Conservation (phyloP, 805 yeast species). For the Kluyveromyces aestuarii region DNA sequence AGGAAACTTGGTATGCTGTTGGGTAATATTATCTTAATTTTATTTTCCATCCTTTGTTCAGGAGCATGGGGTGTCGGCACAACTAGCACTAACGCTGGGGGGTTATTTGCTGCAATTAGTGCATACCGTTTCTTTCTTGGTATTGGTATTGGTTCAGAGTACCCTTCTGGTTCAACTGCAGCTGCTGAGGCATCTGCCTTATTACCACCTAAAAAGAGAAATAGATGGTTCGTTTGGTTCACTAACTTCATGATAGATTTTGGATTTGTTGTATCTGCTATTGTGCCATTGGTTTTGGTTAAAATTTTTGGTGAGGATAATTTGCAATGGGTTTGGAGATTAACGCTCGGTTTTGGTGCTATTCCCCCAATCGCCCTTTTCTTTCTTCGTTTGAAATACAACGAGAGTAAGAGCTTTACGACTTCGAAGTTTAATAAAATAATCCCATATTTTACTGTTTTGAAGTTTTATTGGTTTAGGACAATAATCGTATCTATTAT, state of each 20-base stretch:
- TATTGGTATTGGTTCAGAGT: slow-evolving; percentile 89
- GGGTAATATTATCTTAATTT: slow-evolving; percentile 64
- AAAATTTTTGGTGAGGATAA: slow-evolving; percentile 72
- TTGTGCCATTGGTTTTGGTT: slow-evolving; percentile 76
- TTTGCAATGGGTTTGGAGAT: slow-evolving; percentile 83
- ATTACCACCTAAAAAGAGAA: slow-evolving; percentile 74
- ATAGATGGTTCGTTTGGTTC: slow-evolving; percentile 83
- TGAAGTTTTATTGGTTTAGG: slow-evolving; percentile 83
- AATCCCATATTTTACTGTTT: slow-evolving; percentile 54
- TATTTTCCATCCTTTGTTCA: slow-evolving; percentile 71
- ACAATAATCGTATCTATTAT: slow-evolving; percentile 58
- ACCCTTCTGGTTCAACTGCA: slow-evolving; percentile 88
- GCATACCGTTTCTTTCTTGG: slow-evolving; percentile 84
- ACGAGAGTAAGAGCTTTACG: slow-evolving; percentile 63
- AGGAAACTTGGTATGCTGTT: slow-evolving; percentile 77
- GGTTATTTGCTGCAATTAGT: slow-evolving; percentile 68
- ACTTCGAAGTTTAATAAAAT: slow-evolving; percentile 61
- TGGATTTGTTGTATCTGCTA: slow-evolving; percentile 77
- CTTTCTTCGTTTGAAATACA: slow-evolving; percentile 64
- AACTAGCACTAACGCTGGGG: slow-evolving; percentile 54
- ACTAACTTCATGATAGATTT: slow-evolving; percentile 81
- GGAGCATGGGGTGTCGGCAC: slow-evolving; percentile 77
- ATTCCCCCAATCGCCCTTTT: slow-evolving; percentile 76
- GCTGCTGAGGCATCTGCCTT: slow-evolving; percentile 84
- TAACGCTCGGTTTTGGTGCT: slow-evolving; percentile 84